Evolutionary conservation across 2,329 filamentous ascomycete species (phyloP).

Genomic region (Furcasterigmium furcatum): DNA sequence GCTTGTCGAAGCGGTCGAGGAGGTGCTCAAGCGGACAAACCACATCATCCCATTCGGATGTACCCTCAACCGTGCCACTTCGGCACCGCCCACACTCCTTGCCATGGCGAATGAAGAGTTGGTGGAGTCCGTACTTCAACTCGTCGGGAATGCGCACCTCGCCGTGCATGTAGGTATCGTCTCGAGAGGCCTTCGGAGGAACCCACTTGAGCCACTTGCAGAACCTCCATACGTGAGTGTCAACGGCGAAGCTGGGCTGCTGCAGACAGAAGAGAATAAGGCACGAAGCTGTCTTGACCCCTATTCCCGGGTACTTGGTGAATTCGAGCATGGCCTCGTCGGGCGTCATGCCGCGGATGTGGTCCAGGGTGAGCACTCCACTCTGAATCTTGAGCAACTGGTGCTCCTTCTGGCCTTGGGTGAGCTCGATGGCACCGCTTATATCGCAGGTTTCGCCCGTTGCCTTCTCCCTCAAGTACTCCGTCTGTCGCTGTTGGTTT

Average conservation of each 20-base stretch:
- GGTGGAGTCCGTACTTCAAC: slow-evolving; percentile 53
- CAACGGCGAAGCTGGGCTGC: slow-evolving; percentile 52
- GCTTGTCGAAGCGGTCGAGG: slow-evolving; percentile 20
- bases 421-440: slow-evolving; percentile 34
- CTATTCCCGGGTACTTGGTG: slow-evolving; percentile 47
- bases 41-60: slow-evolving; percentile 57
- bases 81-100: slow-evolving; percentile 44
- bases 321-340: slow-evolving; percentile 49
- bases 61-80: slow-evolving; percentile 52
- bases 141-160: slow-evolving; percentile 48
- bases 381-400: slow-evolving; percentile 56
- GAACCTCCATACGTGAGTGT: slow-evolving; percentile 53
- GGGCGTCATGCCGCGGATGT: slow-evolving; percentile 40
- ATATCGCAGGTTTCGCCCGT: slow-evolving; percentile 37
- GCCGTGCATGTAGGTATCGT: slow-evolving; percentile 49
- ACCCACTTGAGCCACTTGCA: slow-evolving; percentile 52
- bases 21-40: slow-evolving; percentile 39
- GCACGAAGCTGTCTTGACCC: slow-evolving; percentile 55
- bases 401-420: slow-evolving; percentile 45
- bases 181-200: slow-evolving; percentile 42
- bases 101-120: slow-evolving; percentile 52
- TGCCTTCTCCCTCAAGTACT: slow-evolving; percentile 38
- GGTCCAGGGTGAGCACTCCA: slow-evolving; percentile 54
- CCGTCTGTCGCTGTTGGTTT: slow-evolving; percentile 46
- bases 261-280: slow-evolving; percentile 54